Evolutionary conservation across 805 yeast species (phyloP).

Genomic region (Kodamaea kakaduensis): DNA sequence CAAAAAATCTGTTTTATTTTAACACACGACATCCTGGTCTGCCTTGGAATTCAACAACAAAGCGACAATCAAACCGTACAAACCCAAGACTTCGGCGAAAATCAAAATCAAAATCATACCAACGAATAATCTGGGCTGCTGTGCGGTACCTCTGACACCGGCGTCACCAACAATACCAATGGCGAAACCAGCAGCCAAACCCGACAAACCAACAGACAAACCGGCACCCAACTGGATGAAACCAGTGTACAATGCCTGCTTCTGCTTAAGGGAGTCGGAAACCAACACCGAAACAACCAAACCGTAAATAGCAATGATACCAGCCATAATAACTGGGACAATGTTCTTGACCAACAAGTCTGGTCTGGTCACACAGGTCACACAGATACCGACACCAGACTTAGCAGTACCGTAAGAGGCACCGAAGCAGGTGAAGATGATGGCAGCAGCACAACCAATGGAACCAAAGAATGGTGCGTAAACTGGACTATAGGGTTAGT

Average conservation of each 20-base stretch:
- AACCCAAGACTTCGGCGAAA: constrained; percentile 98
- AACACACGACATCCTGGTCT: constrained; percentile 83
- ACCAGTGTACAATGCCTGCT: constrained; percentile 93
- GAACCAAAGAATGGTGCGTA: constrained; percentile 92
- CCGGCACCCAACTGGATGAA: constrained; percentile 99
- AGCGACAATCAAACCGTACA: constrained; percentile 97
- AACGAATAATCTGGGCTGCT: constrained; percentile 96
- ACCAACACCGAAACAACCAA: constrained; percentile 93
- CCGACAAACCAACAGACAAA: constrained; percentile 92
- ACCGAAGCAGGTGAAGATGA: constrained; percentile 97
- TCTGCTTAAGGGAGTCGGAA: constrained; percentile 82
- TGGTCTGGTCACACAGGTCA: constrained; percentile 96
- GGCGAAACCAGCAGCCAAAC: constrained; percentile 98
- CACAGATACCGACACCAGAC: constrained; percentile 99
- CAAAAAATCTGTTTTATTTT: constrained; percentile 20
- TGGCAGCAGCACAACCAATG: constrained; percentile 99
- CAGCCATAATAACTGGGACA: constrained; percentile 98
- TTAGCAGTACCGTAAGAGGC: constrained; percentile 99
- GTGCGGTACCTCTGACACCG: constrained; percentile 98
- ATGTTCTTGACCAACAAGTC: constrained; percentile 89
- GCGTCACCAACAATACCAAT: constrained; percentile 99
- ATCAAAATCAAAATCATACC: constrained; percentile 98
- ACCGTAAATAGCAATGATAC: constrained; percentile 98
- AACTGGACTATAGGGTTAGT: constrained; percentile 29
- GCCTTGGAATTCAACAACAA: constrained; percentile 97